These are phyloP conservation scores for Lactarius indigo DNA, from an alignment of 768 basidiomycete species.

Conservation along the genomic window DNA sequence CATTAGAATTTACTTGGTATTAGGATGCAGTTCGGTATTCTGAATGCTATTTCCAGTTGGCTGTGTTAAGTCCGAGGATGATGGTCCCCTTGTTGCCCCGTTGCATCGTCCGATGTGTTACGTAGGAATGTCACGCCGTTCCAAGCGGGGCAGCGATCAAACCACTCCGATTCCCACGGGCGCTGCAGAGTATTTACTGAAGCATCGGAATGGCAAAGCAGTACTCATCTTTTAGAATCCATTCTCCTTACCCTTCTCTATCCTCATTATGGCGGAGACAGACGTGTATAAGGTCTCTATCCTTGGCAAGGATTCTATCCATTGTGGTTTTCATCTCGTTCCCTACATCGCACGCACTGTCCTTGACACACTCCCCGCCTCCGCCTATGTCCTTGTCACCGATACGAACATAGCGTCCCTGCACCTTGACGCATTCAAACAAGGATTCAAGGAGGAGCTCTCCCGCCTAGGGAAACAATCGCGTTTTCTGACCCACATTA, in stretches of 20 bases:
- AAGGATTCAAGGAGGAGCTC: constrained; percentile 55
- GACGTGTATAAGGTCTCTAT: constrained; percentile 45
- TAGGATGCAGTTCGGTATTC: not conserved
- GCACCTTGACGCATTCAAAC: constrained; percentile 65
- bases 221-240: not conserved
- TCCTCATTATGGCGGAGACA: constrained; percentile 20
- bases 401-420: constrained; percentile 86
- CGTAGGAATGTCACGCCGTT: not conserved
- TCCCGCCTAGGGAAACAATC: constrained; percentile 33
- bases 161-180: constrained; percentile 22
- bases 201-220: not conserved
- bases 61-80: not conserved
- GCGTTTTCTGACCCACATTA: constrained; percentile 72
- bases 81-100: not conserved
- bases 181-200: constrained; percentile 10
- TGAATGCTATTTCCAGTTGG: not conserved
- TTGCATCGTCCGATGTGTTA: constrained; percentile 3
- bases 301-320: constrained; percentile 45
- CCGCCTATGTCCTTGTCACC: constrained; percentile 88
- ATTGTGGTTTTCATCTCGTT: constrained; percentile 47
- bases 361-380: constrained; percentile 64
- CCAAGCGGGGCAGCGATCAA: not conserved
- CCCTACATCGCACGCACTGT: constrained; percentile 76
- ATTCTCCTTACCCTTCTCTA: not conserved
- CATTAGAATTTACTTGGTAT: constrained; percentile 1